Evolutionary conservation across 352 stramenopile genomes (phyloP).

Genomic region (Globisporangium nunn): DNA sequence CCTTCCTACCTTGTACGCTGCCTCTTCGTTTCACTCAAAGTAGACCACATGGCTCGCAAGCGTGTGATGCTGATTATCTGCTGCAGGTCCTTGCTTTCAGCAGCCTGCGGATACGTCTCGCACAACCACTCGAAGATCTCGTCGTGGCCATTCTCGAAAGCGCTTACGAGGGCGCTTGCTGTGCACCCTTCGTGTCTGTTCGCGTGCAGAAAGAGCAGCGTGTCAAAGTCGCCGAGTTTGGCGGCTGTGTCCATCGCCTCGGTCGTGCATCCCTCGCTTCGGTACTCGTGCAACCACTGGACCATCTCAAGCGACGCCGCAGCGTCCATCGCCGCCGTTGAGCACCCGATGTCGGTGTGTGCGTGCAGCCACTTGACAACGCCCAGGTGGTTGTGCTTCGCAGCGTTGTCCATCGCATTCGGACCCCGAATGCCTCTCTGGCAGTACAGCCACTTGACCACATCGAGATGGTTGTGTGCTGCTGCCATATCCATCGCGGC

Average conservation of each 20-base stretch:
- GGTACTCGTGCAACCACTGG: constrained; percentile 8
- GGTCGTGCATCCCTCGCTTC: not conserved
- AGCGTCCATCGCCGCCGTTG: not conserved
- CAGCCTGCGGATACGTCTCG: not conserved
- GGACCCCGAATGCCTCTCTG: not conserved
- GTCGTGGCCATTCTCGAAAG: not conserved
- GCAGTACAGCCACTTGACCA: not conserved
- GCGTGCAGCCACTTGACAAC: not conserved
- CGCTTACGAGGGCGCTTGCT: not conserved
- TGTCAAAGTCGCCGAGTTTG: not conserved
- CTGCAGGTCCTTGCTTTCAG: not conserved
- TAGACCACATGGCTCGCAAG: too few species aligned
- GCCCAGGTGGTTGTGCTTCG: constrained; percentile 1
- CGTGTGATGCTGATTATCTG: too few species aligned
- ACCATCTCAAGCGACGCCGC: constrained; percentile 4
- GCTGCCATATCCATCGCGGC: not conserved
- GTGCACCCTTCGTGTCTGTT: not conserved
- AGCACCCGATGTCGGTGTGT: not conserved
- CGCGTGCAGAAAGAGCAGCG: not conserved
- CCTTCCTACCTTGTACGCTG: not conserved
- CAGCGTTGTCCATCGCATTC: not conserved
- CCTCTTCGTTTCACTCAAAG: not conserved
- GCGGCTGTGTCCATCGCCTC: not conserved
- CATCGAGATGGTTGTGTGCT: not conserved
- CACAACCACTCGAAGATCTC: not conserved